Percentiles rank a stretch among this genome's conserved stretches.
Conservation (phyloP, 2,329 filamentous ascomycete species). For the Botrytis sinoallii region DNA sequence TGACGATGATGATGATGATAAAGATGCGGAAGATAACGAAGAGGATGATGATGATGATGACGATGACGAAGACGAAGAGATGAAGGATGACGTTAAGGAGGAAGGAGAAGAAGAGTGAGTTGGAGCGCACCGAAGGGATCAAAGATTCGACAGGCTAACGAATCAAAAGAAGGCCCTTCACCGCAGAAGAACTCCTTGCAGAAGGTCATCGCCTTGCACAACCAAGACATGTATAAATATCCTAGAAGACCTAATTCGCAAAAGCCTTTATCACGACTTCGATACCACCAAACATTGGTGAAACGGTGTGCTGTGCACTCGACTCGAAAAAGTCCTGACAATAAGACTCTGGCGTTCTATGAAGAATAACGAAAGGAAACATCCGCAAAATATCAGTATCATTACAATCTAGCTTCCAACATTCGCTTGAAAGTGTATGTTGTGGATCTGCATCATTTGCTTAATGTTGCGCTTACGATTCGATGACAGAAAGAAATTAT, state of each 20-base stretch:
- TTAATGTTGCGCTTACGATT: neutral
- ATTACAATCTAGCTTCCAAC: no score
- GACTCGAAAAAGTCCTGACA: neutral
- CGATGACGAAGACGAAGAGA: constrained; percentile 49
- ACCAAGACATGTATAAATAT: neutral
- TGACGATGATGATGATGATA: constrained; percentile 59
- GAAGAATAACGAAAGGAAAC: no score
- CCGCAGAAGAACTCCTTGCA: neutral
- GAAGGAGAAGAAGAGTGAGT: neutral
- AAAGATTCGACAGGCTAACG: neutral
- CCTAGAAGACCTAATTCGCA: neutral
- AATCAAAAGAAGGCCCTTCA: neutral
- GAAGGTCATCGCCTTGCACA: neutral
- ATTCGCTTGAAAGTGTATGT: neutral
- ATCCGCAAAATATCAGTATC: neutral
- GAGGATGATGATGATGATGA: constrained; percentile 47
- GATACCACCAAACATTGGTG: neutral
- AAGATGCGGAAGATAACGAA: constrained; percentile 41
- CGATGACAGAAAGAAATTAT: neutral
- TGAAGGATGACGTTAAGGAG: neutral
- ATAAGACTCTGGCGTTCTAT: neutral
- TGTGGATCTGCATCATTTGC: neutral
- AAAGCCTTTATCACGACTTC: neutral
- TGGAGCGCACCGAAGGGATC: no score
- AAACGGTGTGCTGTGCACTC: no score